Percentiles rank a stretch among this genome's conserved stretches.
Evolutionary conservation across 1,284 basidiomycete species (phyloP).

Genomic region (Trametes hirsuta): DNA sequence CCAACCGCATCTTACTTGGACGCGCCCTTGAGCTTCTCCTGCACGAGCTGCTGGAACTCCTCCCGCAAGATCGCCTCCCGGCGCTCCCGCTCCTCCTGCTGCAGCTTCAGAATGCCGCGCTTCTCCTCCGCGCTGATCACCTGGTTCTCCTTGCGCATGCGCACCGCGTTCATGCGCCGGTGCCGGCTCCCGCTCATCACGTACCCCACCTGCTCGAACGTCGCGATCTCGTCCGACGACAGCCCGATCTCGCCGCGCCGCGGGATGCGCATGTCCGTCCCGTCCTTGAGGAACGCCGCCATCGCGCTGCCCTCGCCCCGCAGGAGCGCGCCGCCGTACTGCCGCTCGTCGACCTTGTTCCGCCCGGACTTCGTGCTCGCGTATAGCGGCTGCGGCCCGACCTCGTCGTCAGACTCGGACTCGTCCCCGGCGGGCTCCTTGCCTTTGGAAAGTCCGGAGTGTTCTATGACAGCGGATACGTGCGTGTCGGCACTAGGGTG

Average conservation of each 20-base stretch:
- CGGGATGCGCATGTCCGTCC: constrained; percentile 88
- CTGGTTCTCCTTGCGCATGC: constrained; percentile 98
- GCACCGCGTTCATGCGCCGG: constrained; percentile 94
- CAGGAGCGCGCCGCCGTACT: constrained; percentile 84
- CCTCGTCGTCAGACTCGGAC: constrained; percentile 46
- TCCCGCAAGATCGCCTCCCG: constrained; percentile 79
- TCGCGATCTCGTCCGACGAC: constrained; percentile 83
- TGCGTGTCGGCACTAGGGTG: constrained; percentile 6
- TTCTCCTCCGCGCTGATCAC: constrained; percentile 99
- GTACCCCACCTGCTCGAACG: constrained; percentile 90
- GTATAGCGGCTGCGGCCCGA: constrained; percentile 63
- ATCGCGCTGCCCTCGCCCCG: constrained; percentile 97
- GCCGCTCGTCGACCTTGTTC: constrained; percentile 72
- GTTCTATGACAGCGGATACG: constrained; percentile 21
- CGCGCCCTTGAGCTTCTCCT: constrained; percentile 64
- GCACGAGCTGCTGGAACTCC: constrained; percentile 81
- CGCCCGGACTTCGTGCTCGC: constrained; percentile 37
- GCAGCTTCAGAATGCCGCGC: constrained; percentile 88
- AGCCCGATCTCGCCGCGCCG: constrained; percentile 98
- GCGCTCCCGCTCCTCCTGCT: constrained; percentile 90
- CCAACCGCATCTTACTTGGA: constrained; percentile 18
- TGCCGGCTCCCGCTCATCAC: constrained; percentile 98
- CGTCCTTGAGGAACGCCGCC: constrained; percentile 92
- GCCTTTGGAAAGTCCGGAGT: constrained; percentile 6
- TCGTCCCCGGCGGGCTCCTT: constrained; percentile 38